These are phyloP conservation scores for Boletus reticulatus DNA, from an alignment of 768 basidiomycete genomes.

Conservation along the genomic window DNA sequence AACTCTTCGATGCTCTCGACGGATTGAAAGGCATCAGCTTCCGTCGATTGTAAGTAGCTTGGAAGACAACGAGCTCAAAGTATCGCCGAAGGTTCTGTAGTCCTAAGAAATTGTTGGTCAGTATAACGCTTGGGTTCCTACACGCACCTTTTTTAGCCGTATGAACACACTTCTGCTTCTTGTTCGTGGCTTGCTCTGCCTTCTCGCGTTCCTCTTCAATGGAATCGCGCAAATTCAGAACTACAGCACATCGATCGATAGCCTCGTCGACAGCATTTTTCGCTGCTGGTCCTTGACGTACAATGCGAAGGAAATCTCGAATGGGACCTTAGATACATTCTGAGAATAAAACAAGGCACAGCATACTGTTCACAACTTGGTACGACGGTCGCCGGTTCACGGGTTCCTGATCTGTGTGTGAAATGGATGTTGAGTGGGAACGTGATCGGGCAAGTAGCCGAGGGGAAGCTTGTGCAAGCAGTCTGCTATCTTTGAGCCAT, in stretches of 20 bases:
- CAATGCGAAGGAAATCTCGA: conserved; percentile 77
- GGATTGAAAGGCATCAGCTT: conserved; percentile 75
- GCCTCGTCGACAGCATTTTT: conserved; percentile 86
- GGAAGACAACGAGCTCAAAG: conserved; percentile 84
- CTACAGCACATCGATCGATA: conserved; percentile 80
- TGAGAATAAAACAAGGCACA: neutral
- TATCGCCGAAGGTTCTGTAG: conserved; percentile 81
- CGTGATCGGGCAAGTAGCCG: conserved; percentile 34
- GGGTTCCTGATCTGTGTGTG: conserved; percentile 28
- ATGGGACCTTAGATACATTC: conserved; percentile 3
- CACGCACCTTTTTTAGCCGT: conserved; percentile 70
- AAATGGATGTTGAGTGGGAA: conserved; percentile 41
- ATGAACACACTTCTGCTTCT: conserved; percentile 60
- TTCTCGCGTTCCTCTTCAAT: conserved; percentile 80
- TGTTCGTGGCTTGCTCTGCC: conserved; percentile 77
- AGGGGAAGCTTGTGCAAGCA: conserved; percentile 33
- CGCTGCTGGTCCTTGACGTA: conserved; percentile 81
- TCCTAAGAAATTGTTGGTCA: conserved; percentile 40
- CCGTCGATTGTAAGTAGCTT: conserved; percentile 83
- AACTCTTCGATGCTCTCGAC: conserved; percentile 80
- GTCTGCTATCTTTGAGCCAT: conserved; percentile 59
- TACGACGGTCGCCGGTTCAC: conserved; percentile 60
- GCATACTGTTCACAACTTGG: conserved; percentile 84
- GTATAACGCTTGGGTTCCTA: neutral
- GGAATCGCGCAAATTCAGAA: conserved; percentile 82